Percentiles rank a stretch among this genome's conserved stretches.
Evolutionary conservation across 75 land plant genomes (phyloP).

Genomic region (Cunninghamia lanceolata): DNA sequence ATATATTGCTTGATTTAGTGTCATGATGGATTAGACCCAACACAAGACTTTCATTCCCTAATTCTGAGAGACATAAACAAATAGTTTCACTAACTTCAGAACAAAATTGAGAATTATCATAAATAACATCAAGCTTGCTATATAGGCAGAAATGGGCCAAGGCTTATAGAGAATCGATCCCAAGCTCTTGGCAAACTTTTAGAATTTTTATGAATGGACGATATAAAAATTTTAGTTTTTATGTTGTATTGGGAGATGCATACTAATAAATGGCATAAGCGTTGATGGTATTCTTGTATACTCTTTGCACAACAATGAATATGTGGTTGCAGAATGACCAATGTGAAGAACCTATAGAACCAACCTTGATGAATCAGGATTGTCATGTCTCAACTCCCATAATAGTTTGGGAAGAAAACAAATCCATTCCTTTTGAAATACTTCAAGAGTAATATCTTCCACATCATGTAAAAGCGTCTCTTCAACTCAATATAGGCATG

Average conservation of each 20-base stretch:
- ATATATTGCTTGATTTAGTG: no score
- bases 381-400: slow-evolving; percentile 8
- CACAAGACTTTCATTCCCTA: no score
- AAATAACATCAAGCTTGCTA: no score
- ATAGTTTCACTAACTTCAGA: no score
- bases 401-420: neutral
- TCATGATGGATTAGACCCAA: no score
- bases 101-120: no score
- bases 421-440: slow-evolving; percentile 2
- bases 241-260: slow-evolving; percentile 15
- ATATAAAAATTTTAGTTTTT: slow-evolving; percentile 28
- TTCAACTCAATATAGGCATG: slow-evolving; percentile 30
- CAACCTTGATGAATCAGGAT: slow-evolving; percentile 10
- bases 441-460: neutral
- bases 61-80: no score
- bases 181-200: slow-evolving; percentile 59
- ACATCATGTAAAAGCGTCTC: slow-evolving; percentile 18
- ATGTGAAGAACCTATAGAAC: slow-evolving; percentile 52
- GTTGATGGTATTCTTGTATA: slow-evolving; percentile 50
- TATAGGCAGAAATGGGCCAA: slow-evolving; percentile 61
- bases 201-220: slow-evolving; percentile 79
- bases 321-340: slow-evolving; percentile 44
- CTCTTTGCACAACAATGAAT: slow-evolving; percentile 42
- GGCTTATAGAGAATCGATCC: slow-evolving; percentile 58
- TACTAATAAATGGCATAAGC: slow-evolving; percentile 56